Conservation (phyloP, 768 basidiomycete genomes). For the Phanerochaete carnosa region DNA sequence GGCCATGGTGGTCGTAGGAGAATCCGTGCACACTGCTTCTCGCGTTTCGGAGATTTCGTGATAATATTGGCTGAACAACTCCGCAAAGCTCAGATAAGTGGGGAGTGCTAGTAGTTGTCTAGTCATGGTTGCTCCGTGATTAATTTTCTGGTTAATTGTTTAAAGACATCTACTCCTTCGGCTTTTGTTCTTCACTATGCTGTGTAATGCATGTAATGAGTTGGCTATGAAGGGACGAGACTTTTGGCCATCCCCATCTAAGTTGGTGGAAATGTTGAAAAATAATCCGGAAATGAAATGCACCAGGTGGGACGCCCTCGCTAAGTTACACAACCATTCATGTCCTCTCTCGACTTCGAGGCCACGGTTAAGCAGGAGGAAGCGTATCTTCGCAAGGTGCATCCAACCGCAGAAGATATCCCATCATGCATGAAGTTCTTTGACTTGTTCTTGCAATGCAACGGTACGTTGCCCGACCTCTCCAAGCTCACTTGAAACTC, state of each 20-base stretch:
- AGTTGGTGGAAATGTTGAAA: neutral
- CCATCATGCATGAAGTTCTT: constrained; percentile 79
- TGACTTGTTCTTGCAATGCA: constrained; percentile 69
- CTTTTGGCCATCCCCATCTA: too few species aligned
- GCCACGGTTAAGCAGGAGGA: constrained; percentile 66
- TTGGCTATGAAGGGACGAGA: too few species aligned
- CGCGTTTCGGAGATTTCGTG: neutral
- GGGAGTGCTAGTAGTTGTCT: too few species aligned
- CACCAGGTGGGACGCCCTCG: neutral
- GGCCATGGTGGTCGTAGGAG: neutral
- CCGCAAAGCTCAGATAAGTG: neutral
- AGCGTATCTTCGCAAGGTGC: constrained; percentile 55
- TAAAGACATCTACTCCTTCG: too few species aligned
- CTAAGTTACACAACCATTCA: neutral
- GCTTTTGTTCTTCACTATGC: too few species aligned
- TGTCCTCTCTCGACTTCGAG: constrained; percentile 39
- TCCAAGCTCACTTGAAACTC: constrained; percentile 1
- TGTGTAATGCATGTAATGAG: too few species aligned
- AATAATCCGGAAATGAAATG: neutral
- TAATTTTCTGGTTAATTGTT: too few species aligned
- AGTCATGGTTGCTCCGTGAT: too few species aligned
- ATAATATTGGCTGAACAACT: neutral
- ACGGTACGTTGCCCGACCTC: constrained; percentile 39
- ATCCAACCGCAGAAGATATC: constrained; percentile 76
- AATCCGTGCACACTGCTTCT: neutral